phyloP scores from a whole-genome alignment of 805 yeast genomes.

The Isabelozyma gotoi region DNA sequence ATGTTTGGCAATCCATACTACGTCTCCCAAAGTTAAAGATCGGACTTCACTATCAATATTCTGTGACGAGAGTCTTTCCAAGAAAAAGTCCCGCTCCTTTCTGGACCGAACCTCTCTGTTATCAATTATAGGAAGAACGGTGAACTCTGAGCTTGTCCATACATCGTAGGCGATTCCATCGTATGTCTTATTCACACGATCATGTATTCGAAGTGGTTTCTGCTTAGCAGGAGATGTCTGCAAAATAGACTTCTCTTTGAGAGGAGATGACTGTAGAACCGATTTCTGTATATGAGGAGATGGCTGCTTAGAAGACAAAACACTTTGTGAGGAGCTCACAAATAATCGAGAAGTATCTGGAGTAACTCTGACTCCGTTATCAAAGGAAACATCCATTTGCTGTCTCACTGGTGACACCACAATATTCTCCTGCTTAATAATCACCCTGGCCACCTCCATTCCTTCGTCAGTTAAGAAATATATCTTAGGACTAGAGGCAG shows the following conservation, averaged over 20 bases:
- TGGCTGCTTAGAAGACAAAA: too few relatives aligned
- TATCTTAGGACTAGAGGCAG: conserved; percentile 55
- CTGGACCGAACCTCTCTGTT: conserved; percentile 77
- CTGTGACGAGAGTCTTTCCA: conserved; percentile 46
- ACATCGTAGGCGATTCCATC: conserved; percentile 35
- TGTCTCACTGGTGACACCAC: conserved; percentile 18
- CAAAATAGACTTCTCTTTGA: background rate
- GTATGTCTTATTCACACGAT: conserved; percentile 16
- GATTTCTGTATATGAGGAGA: too few relatives aligned
- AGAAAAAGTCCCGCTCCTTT: conserved; percentile 69
- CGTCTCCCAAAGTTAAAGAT: conserved; percentile 81
- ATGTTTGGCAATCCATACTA: conserved; percentile 82
- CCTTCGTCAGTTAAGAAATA: conserved; percentile 76
- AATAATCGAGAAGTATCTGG: conserved; percentile 15
- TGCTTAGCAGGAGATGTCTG: background rate
- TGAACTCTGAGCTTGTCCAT: conserved; percentile 67
- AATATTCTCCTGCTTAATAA: conserved; percentile 48
- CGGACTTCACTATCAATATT: conserved; percentile 54
- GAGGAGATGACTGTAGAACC: background rate
- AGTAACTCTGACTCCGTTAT: conserved; percentile 31
- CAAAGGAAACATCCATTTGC: conserved; percentile 26
- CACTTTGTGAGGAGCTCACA: background rate
- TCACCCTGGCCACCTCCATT: conserved; percentile 52
- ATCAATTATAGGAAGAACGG: conserved; percentile 66
- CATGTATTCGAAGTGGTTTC: conserved; percentile 25